Conservation (phyloP, 2,329 filamentous ascomycete genomes). For the Phyllosticta citriasiana region DNA sequence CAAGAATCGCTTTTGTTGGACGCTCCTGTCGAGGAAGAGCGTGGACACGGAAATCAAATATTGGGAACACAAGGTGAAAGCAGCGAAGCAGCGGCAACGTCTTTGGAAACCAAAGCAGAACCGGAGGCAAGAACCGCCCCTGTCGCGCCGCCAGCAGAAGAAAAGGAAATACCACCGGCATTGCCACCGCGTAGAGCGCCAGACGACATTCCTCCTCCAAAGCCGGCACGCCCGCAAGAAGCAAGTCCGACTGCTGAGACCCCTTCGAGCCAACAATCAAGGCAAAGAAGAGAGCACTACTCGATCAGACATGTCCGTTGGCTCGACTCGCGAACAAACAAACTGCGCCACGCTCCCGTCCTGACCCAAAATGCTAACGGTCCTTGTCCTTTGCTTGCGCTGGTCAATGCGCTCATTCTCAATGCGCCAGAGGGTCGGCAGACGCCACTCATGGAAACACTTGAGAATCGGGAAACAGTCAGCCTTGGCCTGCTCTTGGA, state of each 20-base stretch:
- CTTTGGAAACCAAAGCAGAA: constrained; percentile 2
- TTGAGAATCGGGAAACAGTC: constrained; percentile 75
- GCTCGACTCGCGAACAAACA: constrained; percentile 53
- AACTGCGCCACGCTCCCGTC: constrained; percentile 73
- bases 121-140: constrained; percentile 12
- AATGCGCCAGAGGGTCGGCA: constrained; percentile 59
- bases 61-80: background rate
- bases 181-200: constrained; percentile 24
- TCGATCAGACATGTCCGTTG: constrained; percentile 87
- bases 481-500: constrained; percentile 78
- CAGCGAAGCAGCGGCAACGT: background rate
- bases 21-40: background rate
- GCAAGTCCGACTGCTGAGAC: constrained; percentile 15
- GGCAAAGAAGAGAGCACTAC: constrained; percentile 64
- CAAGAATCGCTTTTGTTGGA: background rate
- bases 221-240: constrained; percentile 18
- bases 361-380: constrained; percentile 90
- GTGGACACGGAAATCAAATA: background rate
- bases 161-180: constrained; percentile 18
- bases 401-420: constrained; percentile 85
- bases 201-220: constrained; percentile 21
- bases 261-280: constrained; percentile 25
- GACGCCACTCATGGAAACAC: constrained; percentile 65
- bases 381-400: constrained; percentile 81
- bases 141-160: background rate